Evolutionary conservation across 345 rosid species (phyloP).

Genomic region (Gossypioides kirkii): DNA sequence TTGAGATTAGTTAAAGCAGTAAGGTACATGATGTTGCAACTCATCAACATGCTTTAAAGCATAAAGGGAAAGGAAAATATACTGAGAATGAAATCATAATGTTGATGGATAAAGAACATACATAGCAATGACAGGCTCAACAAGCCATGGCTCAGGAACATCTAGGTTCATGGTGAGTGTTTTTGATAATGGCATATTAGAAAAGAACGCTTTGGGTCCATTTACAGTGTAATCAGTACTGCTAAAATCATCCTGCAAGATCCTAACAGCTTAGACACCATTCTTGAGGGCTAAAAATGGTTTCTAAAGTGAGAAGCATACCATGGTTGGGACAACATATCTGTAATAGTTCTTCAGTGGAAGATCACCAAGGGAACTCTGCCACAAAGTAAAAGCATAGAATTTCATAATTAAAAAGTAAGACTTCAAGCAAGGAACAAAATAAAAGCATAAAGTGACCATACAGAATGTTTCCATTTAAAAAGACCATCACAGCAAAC

Average conservation of each 20-base stretch:
- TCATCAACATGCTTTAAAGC: background rate
- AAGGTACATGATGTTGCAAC: background rate
- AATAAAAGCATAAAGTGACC: constrained; percentile 2
- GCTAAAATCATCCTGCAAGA: constrained; percentile 92
- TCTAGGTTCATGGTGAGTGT: constrained; percentile 99
- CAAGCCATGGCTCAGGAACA: constrained; percentile 99
- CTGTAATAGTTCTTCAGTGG: constrained; percentile 97
- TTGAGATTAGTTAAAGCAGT: background rate
- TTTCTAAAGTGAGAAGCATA: constrained; percentile 29
- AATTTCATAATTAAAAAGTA: background rate
- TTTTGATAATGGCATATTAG: constrained; percentile 95
- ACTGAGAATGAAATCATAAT: background rate
- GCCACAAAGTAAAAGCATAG: constrained; percentile 27
- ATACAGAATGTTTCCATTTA: background rate
- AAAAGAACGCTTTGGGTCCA: constrained; percentile 93
- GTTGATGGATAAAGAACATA: constrained; percentile 32
- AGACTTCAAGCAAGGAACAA: background rate
- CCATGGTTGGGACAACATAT: constrained; percentile 83
- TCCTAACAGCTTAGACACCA: constrained; percentile 23
- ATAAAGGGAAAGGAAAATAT: background rate
- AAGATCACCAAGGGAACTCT: constrained; percentile 98
- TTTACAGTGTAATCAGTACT: constrained; percentile 51
- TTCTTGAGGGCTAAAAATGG: constrained; percentile 18
- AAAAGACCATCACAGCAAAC: background rate
- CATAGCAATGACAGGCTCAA: constrained; percentile 94